phyloP scores from a whole-genome alignment of 345 rosid genomes.

The Bruguiera parviflora region DNA sequence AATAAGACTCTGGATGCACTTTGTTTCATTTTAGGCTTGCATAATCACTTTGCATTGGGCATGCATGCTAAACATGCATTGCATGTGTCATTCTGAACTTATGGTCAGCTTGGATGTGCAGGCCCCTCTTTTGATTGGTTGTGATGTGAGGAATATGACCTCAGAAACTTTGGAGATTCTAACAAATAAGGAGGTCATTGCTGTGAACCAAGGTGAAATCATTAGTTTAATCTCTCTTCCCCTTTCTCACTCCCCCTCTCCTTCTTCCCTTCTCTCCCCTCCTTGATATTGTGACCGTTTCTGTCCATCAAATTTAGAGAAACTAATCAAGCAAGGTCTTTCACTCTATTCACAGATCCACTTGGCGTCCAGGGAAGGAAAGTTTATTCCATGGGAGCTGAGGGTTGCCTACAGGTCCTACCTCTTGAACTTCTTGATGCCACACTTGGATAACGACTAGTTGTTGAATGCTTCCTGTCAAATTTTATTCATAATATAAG shows the following conservation, averaged over 20 bases:
- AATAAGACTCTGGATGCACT: background rate
- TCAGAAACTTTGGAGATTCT: conserved; percentile 71
- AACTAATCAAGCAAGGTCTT: conserved; percentile 13
- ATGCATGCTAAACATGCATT: background rate
- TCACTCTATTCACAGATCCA: conserved; percentile 53
- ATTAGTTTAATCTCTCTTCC: background rate
- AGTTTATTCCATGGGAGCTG: conserved; percentile 51
- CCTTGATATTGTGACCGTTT: background rate
- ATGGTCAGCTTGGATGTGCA: conserved; percentile 29
- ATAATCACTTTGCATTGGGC: background rate
- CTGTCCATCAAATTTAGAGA: background rate
- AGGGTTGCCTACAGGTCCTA: conserved; percentile 66
- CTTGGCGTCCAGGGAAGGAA: conserved; percentile 98
- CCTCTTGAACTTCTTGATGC: conserved; percentile 7
- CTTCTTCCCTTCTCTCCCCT: too few species aligned
- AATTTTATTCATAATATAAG: background rate
- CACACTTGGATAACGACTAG: background rate
- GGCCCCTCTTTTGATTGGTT: conserved; percentile 96
- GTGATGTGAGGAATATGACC: conserved; percentile 86
- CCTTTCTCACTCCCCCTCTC: background rate
- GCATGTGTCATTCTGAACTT: background rate
- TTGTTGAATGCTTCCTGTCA: background rate
- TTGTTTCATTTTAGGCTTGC: conserved; percentile 2
- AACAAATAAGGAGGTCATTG: conserved; percentile 82
- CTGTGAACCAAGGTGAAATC: conserved; percentile 82